Evolutionary conservation across 208 protist species (phyloP).

Genomic region (Blechomonas ayalai): DNA sequence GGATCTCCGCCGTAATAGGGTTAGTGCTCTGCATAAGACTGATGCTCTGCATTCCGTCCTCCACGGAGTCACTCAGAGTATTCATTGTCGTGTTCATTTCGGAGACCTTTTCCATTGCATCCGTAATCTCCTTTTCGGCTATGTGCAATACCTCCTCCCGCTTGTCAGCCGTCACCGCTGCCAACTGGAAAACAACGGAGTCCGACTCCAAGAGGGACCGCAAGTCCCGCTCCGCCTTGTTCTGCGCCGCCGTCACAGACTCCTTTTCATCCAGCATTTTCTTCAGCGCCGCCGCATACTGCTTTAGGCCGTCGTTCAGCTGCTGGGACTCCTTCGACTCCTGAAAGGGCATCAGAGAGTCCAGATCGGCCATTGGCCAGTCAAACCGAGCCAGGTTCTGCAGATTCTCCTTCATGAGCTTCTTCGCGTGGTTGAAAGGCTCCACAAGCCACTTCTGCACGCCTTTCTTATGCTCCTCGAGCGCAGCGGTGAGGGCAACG

Average conservation of each 20-base stretch:
- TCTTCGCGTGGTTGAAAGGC: slow-evolving; percentile 38
- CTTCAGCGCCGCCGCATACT: slow-evolving; percentile 41
- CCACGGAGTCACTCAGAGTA: slow-evolving; percentile 25
- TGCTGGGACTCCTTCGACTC: slow-evolving; percentile 54
- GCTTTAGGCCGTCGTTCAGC: slow-evolving; percentile 46
- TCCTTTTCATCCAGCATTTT: slow-evolving; percentile 33
- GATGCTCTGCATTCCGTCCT: slow-evolving; percentile 43
- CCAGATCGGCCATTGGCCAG: slow-evolving; percentile 62
- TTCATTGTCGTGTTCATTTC: slow-evolving; percentile 28
- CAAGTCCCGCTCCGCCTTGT: slow-evolving; percentile 24
- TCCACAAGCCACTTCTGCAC: slow-evolving; percentile 33
- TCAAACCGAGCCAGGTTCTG: slow-evolving; percentile 59
- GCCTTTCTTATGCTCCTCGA: slow-evolving; percentile 45
- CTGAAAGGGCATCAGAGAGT: slow-evolving; percentile 78
- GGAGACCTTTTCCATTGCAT: slow-evolving; percentile 54
- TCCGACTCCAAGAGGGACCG: slow-evolving; percentile 68
- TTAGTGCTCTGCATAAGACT: slow-evolving; percentile 63
- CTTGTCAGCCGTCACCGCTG: slow-evolving; percentile 46
- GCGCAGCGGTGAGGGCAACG: slow-evolving; percentile 31
- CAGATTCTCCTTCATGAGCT: slow-evolving; percentile 35
- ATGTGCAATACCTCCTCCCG: slow-evolving; percentile 40
- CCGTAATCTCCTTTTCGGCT: slow-evolving; percentile 38
- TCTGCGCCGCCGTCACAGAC: slow-evolving; percentile 26
- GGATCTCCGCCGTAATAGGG: slow-evolving; percentile 50
- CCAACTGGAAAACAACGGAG: slow-evolving; percentile 49